Percentiles rank a stretch among this genome's conserved stretches.
Conservation (phyloP, 805 yeast genomes). For the Kodamaea neixiangensis region DNA sequence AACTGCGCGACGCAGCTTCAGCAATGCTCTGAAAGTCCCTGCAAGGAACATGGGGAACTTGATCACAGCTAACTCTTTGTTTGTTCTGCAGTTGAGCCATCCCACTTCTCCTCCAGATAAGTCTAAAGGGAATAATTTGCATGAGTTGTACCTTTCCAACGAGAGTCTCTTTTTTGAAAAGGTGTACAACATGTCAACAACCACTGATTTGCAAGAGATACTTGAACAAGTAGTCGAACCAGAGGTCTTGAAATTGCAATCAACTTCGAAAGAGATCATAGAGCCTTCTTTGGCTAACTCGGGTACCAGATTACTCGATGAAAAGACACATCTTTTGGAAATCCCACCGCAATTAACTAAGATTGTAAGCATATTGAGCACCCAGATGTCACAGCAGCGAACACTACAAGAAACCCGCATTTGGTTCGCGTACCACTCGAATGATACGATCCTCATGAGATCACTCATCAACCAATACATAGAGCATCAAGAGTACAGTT, state of each 20-base stretch:
- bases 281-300: not conserved
- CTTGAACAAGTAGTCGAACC: not conserved
- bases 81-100: constrained; percentile 7
- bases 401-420: constrained; percentile 19
- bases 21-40: not conserved
- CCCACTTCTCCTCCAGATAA: not conserved
- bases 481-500: constrained; percentile 20
- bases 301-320: not conserved
- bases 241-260: not conserved
- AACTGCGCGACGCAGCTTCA: not conserved
- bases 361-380: not conserved
- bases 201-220: not conserved
- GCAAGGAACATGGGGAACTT: constrained; percentile 10
- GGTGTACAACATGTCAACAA: not conserved
- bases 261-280: not conserved
- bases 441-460: constrained; percentile 29
- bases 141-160: not conserved
- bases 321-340: not conserved
- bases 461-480: constrained; percentile 23
- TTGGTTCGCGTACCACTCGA: constrained; percentile 39
- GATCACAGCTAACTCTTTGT: constrained; percentile 8
- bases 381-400: not conserved
- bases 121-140: not conserved
- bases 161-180: constrained; percentile 1
- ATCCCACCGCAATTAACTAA: not conserved